phyloP scores from a whole-genome alignment of 2,329 filamentous ascomycete species.

The Ilyonectria robusta region DNA sequence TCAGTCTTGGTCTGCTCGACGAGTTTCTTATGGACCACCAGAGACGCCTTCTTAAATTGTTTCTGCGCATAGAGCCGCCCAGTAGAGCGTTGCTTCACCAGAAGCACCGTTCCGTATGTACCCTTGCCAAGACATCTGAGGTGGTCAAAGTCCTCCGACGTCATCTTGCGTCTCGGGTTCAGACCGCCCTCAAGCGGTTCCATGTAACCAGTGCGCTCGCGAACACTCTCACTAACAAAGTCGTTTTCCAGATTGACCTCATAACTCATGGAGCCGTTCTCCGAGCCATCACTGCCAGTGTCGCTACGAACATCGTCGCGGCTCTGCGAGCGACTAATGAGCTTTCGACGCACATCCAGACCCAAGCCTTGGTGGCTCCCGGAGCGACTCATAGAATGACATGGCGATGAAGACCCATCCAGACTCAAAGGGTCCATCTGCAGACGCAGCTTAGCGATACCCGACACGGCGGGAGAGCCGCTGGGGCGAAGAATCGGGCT shows the following conservation, averaged over 20 bases:
- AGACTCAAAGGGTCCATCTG: slow-evolving; percentile 86
- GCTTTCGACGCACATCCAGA: slow-evolving; percentile 65
- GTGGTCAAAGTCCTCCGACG: slow-evolving; percentile 89
- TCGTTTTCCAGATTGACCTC: slow-evolving; percentile 88
- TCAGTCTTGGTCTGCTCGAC: slow-evolving; percentile 99
- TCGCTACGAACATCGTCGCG: slow-evolving; percentile 70
- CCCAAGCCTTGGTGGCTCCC: slow-evolving; percentile 56
- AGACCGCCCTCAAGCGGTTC: slow-evolving; percentile 69
- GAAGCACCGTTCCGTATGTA: slow-evolving; percentile 92
- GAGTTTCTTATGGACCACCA: slow-evolving; percentile 95
- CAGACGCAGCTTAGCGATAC: slow-evolving; percentile 86
- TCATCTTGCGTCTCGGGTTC: slow-evolving; percentile 83
- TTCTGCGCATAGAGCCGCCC: slow-evolving; percentile 97
- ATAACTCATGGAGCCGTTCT: slow-evolving; percentile 80
- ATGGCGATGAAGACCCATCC: slow-evolving; percentile 68
- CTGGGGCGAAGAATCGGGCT: slow-evolving; percentile 70
- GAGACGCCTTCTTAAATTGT: slow-evolving; percentile 96
- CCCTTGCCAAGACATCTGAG: slow-evolving; percentile 95
- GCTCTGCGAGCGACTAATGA: slow-evolving; percentile 68
- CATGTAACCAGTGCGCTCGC: slow-evolving; percentile 59
- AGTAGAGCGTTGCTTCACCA: slow-evolving; percentile 91
- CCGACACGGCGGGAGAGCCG: slow-evolving; percentile 72
- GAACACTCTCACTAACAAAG: slow-evolving; percentile 80
- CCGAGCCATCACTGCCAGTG: slow-evolving; percentile 72
- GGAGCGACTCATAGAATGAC: slow-evolving; percentile 69